Evolutionary conservation across 139 green algal genomes (phyloP).

Genomic region (Chlorella sorokiniana): DNA sequence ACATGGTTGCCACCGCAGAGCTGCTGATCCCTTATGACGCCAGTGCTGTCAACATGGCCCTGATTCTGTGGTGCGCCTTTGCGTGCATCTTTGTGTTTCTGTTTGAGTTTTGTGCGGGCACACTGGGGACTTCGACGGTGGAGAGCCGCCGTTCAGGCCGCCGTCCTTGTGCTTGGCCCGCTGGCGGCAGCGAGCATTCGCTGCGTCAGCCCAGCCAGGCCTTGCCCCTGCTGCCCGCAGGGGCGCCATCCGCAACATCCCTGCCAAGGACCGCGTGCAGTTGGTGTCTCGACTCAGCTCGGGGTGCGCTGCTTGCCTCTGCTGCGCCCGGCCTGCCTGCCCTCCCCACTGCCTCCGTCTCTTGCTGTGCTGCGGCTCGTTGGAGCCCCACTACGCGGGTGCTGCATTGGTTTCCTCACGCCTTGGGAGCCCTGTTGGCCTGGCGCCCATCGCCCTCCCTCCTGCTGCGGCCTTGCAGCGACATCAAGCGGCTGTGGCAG

Average conservation of each 20-base stretch:
- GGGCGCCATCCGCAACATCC: conserved; percentile 36
- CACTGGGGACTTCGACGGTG: not conserved
- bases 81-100: not conserved
- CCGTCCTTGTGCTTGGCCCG: not conserved
- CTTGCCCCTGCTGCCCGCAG: not conserved
- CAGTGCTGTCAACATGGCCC: conserved; percentile 26
- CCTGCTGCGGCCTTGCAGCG: not conserved
- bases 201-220: not conserved
- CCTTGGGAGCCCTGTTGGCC: not conserved
- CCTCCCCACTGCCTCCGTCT: not conserved
- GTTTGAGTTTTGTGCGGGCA: not conserved
- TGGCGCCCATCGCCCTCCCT: not conserved
- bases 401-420: not conserved
- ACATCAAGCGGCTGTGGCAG: conserved; percentile 45
- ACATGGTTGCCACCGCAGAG: conserved; percentile 20
- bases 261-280: conserved; percentile 2
- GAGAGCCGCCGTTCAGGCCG: not conserved
- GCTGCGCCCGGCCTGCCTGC: not conserved
- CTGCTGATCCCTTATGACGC: conserved; percentile 38
- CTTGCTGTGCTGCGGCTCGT: not conserved
- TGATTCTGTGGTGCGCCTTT: conserved; percentile 38
- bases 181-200: not conserved
- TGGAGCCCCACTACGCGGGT: not conserved
- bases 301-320: not conserved
- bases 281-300: conserved; percentile 33